phyloP scores from a whole-genome alignment of 2,329 filamentous ascomycete genomes.

The Thelonectria blattea region DNA sequence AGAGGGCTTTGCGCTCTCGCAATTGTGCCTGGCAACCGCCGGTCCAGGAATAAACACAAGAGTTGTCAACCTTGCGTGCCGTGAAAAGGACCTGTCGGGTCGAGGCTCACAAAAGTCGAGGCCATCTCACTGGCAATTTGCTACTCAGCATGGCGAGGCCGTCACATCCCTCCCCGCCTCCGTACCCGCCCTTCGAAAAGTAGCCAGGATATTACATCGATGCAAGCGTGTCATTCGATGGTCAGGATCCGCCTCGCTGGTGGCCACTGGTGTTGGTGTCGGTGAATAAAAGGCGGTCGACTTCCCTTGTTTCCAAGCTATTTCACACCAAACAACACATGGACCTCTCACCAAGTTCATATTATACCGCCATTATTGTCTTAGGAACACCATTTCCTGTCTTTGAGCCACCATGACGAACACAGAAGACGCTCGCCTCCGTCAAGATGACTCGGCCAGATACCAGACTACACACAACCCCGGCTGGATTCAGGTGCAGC shows the following conservation, averaged over 20 bases:
- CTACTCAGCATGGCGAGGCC: not conserved
- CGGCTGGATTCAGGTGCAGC: slow-evolving; percentile 15
- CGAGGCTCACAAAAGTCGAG: not conserved
- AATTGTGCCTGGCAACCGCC: not conserved
- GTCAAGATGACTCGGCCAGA: not conserved
- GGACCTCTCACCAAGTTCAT: not conserved
- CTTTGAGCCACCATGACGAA: slow-evolving; percentile 9
- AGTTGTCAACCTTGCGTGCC: not conserved
- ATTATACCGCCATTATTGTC: not conserved
- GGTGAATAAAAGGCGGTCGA: slow-evolving; percentile 4
- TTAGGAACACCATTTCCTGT: not conserved
- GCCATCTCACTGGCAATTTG: not conserved
- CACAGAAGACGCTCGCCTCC: not conserved
- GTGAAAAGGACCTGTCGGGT: not conserved
- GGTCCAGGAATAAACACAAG: not conserved
- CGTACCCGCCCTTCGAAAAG: not conserved
- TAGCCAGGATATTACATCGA: not conserved
- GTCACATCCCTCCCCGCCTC: not conserved
- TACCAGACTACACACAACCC: not conserved
- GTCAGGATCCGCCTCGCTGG: slow-evolving; percentile 1
- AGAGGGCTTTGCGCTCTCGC: not conserved
- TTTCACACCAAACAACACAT: not conserved
- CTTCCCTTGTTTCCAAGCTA: not conserved
- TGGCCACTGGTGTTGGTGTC: not conserved
- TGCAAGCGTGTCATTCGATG: not conserved